Evolutionary conservation across 306 rosid genomes (phyloP), one percentile per base, ranked within the genome.

Genomic region (Gillenia trifoliata): DNA sequence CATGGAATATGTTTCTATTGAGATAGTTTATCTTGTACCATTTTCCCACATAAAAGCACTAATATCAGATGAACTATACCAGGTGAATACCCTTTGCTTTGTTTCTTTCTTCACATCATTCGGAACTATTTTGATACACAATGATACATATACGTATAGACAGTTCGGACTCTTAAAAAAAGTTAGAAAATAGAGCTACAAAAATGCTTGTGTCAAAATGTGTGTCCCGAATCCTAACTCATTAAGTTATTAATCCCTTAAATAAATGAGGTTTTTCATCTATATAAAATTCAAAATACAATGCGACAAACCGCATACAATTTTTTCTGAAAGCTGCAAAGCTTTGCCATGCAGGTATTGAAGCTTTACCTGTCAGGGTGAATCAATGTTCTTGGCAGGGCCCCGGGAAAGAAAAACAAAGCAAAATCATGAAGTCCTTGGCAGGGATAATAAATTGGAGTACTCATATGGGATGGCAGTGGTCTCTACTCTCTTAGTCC

Each of bases 371-470:
- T 55, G 61, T 55, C 61, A 59, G 2, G 36, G 67, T 63, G 25
- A 63, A 63, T 63, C 13, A 63, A 63, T 63, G 67, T 63, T 33
- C 43, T 63, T 63, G 67, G 67, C 15, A 63, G 67, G 67, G 43
- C 43, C 11, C 41, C 23, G 43, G 25, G 20, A 17, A 20, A 13
- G 15, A 19, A 45, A 45, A 45, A 63, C 23, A 17, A 19, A 31
- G 17, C 12, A 7, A 63, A 30, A 63, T 63, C 66, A 61, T 29
- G 9, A 61, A 29, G 36, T 61, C 36, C 22, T 29, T 28, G 66
- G n/a, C 66, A 61, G 66, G 64, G 8, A 61, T 28, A 13, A 29
- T 61, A 11, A 33, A 30, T 63, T 63, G 67, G 16, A 63, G 67
- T 63, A 23, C 50, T 16, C n/a, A 17, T 12, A 13, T 6, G 0